Conservation (phyloP, 352 stramenopile genomes). For the Phytophthora palmivora region DNA sequence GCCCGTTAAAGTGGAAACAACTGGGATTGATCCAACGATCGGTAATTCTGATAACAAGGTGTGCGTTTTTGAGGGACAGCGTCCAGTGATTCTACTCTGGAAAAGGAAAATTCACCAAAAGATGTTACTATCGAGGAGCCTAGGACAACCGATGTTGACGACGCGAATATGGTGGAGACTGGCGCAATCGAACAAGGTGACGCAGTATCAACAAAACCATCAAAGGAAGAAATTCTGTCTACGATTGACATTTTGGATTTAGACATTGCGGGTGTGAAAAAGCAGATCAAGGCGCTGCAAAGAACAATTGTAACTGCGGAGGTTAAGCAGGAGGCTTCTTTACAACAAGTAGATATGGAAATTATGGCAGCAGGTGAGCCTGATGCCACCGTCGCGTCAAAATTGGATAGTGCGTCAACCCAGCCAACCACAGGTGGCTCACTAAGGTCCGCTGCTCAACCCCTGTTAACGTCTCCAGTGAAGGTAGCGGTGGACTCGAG, state of each 20-base stretch:
- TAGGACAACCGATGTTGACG: slow-evolving; percentile 4
- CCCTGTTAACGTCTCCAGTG: slow-evolving; percentile 23
- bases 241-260: slow-evolving; percentile 83
- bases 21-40: background rate
- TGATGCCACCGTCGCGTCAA: slow-evolving; percentile 5
- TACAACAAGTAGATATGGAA: slow-evolving; percentile 41
- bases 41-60: slow-evolving; percentile 1
- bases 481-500: slow-evolving; percentile 70
- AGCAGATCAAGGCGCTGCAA: slow-evolving; percentile 69
- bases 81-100: slow-evolving; percentile 2
- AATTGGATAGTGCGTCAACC: slow-evolving; percentile 1
- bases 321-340: slow-evolving; percentile 58
- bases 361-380: slow-evolving; percentile 37
- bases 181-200: slow-evolving; percentile 17
- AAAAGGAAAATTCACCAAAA: slow-evolving; percentile 21
- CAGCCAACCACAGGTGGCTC: slow-evolving; percentile 1
- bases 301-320: slow-evolving; percentile 51
- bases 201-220: slow-evolving; percentile 31
- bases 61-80: slow-evolving; percentile 2
- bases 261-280: slow-evolving; percentile 70
- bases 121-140: background rate
- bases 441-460: slow-evolving; percentile 5
- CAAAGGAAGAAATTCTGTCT: slow-evolving; percentile 84
- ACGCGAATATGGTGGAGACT: slow-evolving; percentile 8
- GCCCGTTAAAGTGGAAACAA: slow-evolving; percentile 11